Conservation (phyloP, 2,329 filamentous ascomycete species). For the Proliferodiscus dingleyae region DNA sequence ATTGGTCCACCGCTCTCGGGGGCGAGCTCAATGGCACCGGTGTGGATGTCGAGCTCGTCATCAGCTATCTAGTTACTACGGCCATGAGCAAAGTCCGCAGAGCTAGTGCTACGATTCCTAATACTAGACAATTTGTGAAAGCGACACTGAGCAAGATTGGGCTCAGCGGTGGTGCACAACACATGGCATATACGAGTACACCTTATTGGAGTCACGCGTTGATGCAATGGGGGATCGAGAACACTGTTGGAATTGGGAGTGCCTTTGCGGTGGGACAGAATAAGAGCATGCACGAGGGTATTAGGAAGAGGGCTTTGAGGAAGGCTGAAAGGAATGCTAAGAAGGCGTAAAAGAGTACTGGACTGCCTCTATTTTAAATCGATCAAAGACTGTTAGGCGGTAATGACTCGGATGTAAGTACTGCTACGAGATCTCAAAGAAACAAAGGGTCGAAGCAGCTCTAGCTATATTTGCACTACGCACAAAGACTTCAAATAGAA, state of each 20-base stretch:
- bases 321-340: constrained; percentile 66
- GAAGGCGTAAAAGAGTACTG: constrained; percentile 36
- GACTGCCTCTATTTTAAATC: background rate
- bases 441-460: no score
- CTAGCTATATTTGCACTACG: no score
- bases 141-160: constrained; percentile 77
- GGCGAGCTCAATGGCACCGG: constrained; percentile 76
- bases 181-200: constrained; percentile 76
- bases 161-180: constrained; percentile 68
- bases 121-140: constrained; percentile 75
- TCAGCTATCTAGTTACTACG: constrained; percentile 89
- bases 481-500: no score
- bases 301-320: constrained; percentile 61
- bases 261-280: constrained; percentile 55
- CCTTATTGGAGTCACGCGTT: constrained; percentile 90
- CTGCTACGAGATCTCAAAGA: no score
- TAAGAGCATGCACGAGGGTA: constrained; percentile 61
- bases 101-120: constrained; percentile 72
- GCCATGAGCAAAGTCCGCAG: constrained; percentile 96
- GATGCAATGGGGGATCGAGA: constrained; percentile 75
- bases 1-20: constrained; percentile 85
- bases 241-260: constrained; percentile 54
- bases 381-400: no score
- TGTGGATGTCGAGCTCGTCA: constrained; percentile 83
- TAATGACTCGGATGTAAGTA: no score